These are phyloP conservation scores for Cadophora luteo-olivacea DNA, from an alignment of 2,329 filamentous ascomycete genomes.

Conservation along the genomic window DNA sequence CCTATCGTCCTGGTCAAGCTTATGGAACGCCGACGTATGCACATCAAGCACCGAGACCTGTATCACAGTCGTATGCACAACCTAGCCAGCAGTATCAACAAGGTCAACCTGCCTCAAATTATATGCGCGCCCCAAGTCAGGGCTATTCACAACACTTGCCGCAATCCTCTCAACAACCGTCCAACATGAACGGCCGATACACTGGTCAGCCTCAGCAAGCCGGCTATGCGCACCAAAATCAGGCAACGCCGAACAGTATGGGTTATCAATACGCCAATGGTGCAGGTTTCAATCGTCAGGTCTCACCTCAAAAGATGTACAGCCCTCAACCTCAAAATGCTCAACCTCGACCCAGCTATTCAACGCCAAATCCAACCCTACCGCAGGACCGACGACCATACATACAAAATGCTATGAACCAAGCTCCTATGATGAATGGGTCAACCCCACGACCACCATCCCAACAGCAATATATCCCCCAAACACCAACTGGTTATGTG, in stretches of 20 bases:
- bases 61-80: constrained; percentile 39
- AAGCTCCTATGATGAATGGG: constrained; percentile 38
- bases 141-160: constrained; percentile 35
- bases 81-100: constrained; percentile 38
- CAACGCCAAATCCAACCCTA: constrained; percentile 37
- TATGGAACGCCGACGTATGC: constrained; percentile 42
- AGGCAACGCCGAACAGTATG: constrained; percentile 38
- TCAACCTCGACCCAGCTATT: constrained; percentile 35
- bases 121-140: constrained; percentile 37
- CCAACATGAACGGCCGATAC: constrained; percentile 39
- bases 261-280: constrained; percentile 41
- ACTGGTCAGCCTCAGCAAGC: constrained; percentile 32
- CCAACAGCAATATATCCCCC: constrained; percentile 31
- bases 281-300: constrained; percentile 36
- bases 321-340: constrained; percentile 36
- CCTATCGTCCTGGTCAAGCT: constrained; percentile 38
- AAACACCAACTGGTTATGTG: constrained; percentile 26
- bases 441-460: constrained; percentile 31
- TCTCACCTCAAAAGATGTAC: constrained; percentile 43
- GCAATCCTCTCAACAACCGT: constrained; percentile 33
- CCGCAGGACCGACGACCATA: constrained; percentile 36
- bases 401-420: constrained; percentile 32
- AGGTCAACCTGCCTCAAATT: constrained; percentile 31
- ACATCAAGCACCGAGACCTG: constrained; percentile 40
- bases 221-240: constrained; percentile 38